Evolutionary conservation across 208 protist species (phyloP).

Genomic region (Borovskyia barvae): DNA sequence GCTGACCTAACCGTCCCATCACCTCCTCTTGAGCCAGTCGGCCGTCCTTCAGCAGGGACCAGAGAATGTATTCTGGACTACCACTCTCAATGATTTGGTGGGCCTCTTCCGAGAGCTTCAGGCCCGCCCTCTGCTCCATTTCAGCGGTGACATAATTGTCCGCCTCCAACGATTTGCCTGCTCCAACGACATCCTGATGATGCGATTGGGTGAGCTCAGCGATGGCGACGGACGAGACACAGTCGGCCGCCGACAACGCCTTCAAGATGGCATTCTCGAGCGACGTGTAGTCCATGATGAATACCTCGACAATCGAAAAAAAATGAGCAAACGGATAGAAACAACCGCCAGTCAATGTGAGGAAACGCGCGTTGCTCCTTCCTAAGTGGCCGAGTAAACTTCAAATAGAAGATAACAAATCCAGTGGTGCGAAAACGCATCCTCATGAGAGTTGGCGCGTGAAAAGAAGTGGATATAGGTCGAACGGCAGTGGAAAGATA

Average conservation of each 20-base stretch:
- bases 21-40: slow-evolving; percentile 47
- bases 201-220: slow-evolving; percentile 50
- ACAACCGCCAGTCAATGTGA: background rate
- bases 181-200: slow-evolving; percentile 90
- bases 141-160: slow-evolving; percentile 74
- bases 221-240: slow-evolving; percentile 56
- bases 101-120: slow-evolving; percentile 84
- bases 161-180: slow-evolving; percentile 88
- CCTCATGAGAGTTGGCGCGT: no score
- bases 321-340: background rate
- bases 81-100: slow-evolving; percentile 72
- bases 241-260: slow-evolving; percentile 31
- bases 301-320: background rate
- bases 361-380: no score
- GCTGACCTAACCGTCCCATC: slow-evolving; percentile 57
- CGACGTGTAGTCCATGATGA: slow-evolving; percentile 19
- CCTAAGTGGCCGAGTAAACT: no score
- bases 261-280: slow-evolving; percentile 47
- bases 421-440: no score
- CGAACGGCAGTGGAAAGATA: background rate
- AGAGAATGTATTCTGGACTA: slow-evolving; percentile 90
- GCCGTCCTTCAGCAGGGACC: slow-evolving; percentile 39
- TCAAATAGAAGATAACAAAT: no score
- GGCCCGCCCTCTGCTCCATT: slow-evolving; percentile 48
- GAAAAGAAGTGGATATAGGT: background rate